phyloP scores from a whole-genome alignment of 2,329 filamentous ascomycete genomes.

The Dothidotthia symphoricarpi region DNA sequence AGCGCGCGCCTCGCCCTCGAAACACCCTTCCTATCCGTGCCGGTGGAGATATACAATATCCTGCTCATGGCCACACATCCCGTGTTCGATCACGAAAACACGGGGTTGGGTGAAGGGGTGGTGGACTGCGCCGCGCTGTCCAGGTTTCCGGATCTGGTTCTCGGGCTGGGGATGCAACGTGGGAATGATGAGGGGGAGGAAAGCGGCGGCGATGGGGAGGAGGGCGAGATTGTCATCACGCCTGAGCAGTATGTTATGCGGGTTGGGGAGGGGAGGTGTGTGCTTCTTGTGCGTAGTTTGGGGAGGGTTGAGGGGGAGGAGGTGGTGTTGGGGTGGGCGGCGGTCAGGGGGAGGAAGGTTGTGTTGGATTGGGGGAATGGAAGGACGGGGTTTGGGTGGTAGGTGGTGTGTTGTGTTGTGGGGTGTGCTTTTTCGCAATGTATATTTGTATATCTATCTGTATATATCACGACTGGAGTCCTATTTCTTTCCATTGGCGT shows the following conservation, averaged over 20 bases:
- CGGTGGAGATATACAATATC: conserved; percentile 14
- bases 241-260: conserved; percentile 18
- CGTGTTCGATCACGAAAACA: conserved; percentile 1
- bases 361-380: conserved; percentile 14
- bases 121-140: conserved; percentile 13
- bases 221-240: conserved; percentile 13
- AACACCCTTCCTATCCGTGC: conserved; percentile 14
- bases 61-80: conserved; percentile 14
- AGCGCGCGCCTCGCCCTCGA: conserved; percentile 11
- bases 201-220: background rate
- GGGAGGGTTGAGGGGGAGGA: conserved; percentile 2
- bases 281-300: conserved; percentile 11
- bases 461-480: no score
- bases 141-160: conserved; percentile 17
- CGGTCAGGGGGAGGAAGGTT: conserved; percentile 14
- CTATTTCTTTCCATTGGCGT: no score
- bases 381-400: conserved; percentile 12
- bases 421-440: no score
- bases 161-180: conserved; percentile 5
- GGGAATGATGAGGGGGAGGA: conserved; percentile 5
- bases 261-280: conserved; percentile 10
- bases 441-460: no score
- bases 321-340: conserved; percentile 19
- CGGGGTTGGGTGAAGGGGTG: conserved; percentile 1
- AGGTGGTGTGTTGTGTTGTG: no score